These are phyloP conservation scores for Scutellaria baicalensis DNA, from an alignment of 257 asterid species.

Conservation along the genomic window DNA sequence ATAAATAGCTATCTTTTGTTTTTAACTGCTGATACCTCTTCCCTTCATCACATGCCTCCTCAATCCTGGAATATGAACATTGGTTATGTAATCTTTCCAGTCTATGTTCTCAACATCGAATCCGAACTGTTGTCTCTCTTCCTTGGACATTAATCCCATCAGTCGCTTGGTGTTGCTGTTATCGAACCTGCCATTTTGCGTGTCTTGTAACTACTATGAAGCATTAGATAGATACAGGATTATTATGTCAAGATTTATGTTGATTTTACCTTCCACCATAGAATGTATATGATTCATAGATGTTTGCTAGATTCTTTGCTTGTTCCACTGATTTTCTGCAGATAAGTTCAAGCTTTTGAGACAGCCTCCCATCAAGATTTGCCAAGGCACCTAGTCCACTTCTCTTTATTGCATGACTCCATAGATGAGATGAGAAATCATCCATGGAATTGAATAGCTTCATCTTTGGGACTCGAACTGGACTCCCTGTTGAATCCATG, in stretches of 20 bases:
- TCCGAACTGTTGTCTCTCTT: conserved; percentile 67
- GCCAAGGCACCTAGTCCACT: conserved; percentile 44
- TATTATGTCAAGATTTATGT: not conserved
- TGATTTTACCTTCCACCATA: conserved; percentile 71
- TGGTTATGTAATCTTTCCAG: conserved; percentile 82
- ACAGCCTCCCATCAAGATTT: conserved; percentile 43
- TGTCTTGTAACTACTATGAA: not conserved
- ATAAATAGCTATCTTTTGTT: conserved; percentile 5
- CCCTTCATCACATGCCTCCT: conserved; percentile 97
- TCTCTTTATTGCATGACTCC: conserved; percentile 59
- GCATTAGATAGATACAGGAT: not conserved
- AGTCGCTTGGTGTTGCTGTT: conserved; percentile 70
- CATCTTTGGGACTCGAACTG: conserved; percentile 65
- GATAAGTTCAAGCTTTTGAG: conserved; percentile 51
- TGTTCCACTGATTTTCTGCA: conserved; percentile 85
- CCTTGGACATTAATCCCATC: conserved; percentile 70
- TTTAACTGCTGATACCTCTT: conserved; percentile 45
- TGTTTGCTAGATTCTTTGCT: conserved; percentile 73
- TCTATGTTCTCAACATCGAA: conserved; percentile 81
- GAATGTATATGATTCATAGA: conserved; percentile 85
- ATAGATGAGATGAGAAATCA: conserved; percentile 70
- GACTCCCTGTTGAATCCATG: conserved; percentile 63
- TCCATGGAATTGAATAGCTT: conserved; percentile 83
- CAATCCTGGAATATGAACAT: conserved; percentile 88
- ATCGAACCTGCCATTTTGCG: conserved; percentile 62